phyloP scores from a whole-genome alignment of 306 rosid species.

The Pyrus bretschneideri region DNA sequence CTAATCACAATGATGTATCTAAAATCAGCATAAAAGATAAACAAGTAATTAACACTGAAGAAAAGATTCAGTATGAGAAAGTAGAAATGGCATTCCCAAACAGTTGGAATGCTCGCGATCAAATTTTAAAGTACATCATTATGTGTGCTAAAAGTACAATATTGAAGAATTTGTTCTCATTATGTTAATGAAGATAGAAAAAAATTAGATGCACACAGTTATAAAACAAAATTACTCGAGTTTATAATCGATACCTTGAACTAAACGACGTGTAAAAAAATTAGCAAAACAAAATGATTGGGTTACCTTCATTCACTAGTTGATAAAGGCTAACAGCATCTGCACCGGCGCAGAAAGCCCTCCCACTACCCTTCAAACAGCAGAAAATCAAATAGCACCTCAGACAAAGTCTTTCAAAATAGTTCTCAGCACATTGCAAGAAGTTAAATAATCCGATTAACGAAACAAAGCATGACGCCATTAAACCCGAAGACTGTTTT shows the following conservation, averaged over 20 bases:
- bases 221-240: not conserved
- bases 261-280: not conserved
- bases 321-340: constrained; percentile 73
- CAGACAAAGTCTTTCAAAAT: constrained; percentile 19
- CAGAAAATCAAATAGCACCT: constrained; percentile 20
- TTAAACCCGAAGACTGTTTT: not conserved
- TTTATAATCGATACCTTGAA: not conserved
- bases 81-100: not conserved
- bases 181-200: not conserved
- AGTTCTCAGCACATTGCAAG: not conserved
- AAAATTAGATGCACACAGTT: not conserved
- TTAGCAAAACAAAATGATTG: not conserved
- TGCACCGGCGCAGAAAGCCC: constrained; percentile 82
- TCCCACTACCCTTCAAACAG: constrained; percentile 76
- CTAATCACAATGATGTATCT: not conserved
- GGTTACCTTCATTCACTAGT: constrained; percentile 57
- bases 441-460: not conserved
- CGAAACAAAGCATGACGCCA: not conserved
- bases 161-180: not conserved
- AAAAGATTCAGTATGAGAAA: not conserved
- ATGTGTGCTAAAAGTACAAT: not conserved
- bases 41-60: not conserved
- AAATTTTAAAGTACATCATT: not conserved
- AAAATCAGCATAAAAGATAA: not conserved
- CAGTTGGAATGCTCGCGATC: not conserved